Percentiles rank a stretch among this genome's conserved stretches.
These are phyloP conservation scores for Diplodia seriata DNA, from an alignment of 2,329 filamentous ascomycete genomes.

Conservation along the genomic window DNA sequence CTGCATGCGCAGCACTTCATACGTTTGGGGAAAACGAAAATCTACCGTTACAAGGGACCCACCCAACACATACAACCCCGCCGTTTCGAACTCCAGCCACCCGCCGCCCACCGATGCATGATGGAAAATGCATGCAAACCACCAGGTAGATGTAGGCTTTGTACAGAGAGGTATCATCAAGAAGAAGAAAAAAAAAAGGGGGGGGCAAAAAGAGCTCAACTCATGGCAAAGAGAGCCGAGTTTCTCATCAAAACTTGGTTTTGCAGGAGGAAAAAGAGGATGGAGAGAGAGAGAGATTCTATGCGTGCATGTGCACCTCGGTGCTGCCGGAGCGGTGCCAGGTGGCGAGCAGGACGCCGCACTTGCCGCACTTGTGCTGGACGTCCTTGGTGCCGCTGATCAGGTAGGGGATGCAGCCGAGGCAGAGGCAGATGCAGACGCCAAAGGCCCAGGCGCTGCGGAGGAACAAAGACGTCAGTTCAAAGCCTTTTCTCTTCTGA, in stretches of 20 bases:
- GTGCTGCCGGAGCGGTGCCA: constrained; percentile 59
- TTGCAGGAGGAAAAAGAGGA: too few species aligned
- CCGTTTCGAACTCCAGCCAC: neutral
- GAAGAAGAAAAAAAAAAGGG: neutral
- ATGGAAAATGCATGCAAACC: too few species aligned
- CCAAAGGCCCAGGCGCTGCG: constrained; percentile 55
- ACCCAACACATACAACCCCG: neutral
- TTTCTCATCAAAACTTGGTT: too few species aligned
- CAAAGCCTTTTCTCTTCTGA: too few species aligned
- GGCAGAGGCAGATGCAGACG: constrained; percentile 52
- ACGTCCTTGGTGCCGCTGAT: constrained; percentile 58
- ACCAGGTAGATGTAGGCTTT: neutral
- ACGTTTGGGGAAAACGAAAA: neutral
- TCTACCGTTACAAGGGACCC: neutral
- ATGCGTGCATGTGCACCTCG: constrained; percentile 53
- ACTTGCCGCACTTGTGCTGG: constrained; percentile 57
- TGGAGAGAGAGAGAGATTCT: too few species aligned
- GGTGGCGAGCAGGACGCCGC: constrained; percentile 54
- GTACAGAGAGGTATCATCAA: constrained; percentile 1
- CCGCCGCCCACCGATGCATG: neutral
- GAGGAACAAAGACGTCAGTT: neutral
- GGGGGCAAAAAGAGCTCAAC: neutral
- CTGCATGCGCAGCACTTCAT: neutral
- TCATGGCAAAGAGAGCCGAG: too few species aligned
- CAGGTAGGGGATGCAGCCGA: constrained; percentile 59